phyloP scores from a whole-genome alignment of 306 rosid species.

The Cucumis cinereus region DNA sequence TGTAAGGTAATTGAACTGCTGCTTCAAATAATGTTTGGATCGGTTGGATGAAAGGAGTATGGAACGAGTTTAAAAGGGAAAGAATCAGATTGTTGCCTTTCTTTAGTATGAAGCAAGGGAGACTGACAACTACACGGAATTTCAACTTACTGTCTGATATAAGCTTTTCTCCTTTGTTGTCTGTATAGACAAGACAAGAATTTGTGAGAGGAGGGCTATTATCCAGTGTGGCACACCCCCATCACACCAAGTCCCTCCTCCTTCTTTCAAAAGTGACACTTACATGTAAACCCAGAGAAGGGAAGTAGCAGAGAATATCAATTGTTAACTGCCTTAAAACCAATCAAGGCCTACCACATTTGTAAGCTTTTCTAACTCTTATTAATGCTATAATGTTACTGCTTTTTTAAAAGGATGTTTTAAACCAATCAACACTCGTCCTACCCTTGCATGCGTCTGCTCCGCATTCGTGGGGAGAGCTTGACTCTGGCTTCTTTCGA shows the following conservation, averaged over 20 bases:
- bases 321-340: background rate
- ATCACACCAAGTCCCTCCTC: background rate
- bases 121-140: constrained; percentile 7
- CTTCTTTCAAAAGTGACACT: background rate
- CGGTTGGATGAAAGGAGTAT: background rate
- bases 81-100: background rate
- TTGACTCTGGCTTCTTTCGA: no score
- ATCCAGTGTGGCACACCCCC: constrained; percentile 1
- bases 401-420: no score
- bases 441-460: no score
- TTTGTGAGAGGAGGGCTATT: background rate
- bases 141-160: background rate
- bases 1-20: background rate
- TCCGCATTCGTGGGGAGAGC: no score
- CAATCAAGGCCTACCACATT: background rate
- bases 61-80: background rate
- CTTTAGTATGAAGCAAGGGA: constrained; percentile 10
- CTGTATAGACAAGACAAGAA: background rate
- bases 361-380: background rate
- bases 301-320: background rate
- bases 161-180: background rate
- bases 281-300: background rate
- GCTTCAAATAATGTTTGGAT: background rate
- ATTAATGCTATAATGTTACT: no score
- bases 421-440: no score